phyloP scores from a whole-genome alignment of 768 basidiomycete species.

The Trametes cinnabarina region DNA sequence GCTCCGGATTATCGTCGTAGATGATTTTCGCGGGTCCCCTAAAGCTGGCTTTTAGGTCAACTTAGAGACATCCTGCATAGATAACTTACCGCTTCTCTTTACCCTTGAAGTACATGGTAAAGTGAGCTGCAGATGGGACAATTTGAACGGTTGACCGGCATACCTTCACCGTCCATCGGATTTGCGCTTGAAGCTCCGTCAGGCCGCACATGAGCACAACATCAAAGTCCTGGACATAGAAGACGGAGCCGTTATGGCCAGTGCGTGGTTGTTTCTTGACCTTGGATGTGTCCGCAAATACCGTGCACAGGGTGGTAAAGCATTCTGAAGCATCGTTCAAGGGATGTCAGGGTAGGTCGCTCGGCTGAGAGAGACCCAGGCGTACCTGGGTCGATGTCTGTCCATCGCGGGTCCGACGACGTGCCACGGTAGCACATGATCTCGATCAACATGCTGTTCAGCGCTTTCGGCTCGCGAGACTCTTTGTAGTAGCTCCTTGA shows the following conservation, averaged over 20 bases:
- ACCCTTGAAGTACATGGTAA: too few species aligned
- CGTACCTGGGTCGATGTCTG: conserved; percentile 34
- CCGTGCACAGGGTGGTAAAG: conserved; percentile 35
- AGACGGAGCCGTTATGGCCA: conserved; percentile 20
- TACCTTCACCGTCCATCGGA: conserved; percentile 42
- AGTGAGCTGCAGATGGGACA: too few species aligned
- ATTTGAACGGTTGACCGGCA: too few species aligned
- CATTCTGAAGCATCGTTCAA: conserved; percentile 26
- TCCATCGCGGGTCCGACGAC: conserved; percentile 31
- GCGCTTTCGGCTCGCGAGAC: not conserved
- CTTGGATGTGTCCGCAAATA: conserved; percentile 34
- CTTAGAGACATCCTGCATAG: too few species aligned
- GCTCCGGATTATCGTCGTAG: conserved; percentile 16
- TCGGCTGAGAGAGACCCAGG: too few species aligned
- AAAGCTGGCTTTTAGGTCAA: not conserved
- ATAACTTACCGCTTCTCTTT: conserved; percentile 19
- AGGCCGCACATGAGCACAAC: conserved; percentile 44
- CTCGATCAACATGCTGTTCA: conserved; percentile 19
- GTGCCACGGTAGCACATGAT: conserved; percentile 36
- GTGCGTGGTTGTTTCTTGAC: conserved; percentile 9
- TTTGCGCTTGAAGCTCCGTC: conserved; percentile 46
- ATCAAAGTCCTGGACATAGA: conserved; percentile 33
- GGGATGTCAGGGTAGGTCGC: too few species aligned
- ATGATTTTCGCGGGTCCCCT: conserved; percentile 17
- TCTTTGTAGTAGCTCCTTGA: not conserved